Conservation (phyloP, 2,329 filamentous ascomycete species). For the Biscogniauxia marginata region DNA sequence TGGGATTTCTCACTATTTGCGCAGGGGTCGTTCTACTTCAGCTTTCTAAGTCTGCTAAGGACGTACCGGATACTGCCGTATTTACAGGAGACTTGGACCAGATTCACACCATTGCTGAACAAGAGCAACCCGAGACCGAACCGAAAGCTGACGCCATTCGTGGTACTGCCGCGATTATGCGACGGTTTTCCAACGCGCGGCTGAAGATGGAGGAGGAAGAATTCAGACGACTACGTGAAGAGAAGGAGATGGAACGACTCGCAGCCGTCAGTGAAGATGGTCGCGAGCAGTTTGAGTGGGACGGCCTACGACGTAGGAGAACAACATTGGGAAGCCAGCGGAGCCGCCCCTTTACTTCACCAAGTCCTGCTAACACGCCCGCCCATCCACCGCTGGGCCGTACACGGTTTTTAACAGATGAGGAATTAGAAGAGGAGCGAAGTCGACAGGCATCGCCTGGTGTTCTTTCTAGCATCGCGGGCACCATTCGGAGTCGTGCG, state of each 20-base stretch:
- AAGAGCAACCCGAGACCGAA: constrained; percentile 93
- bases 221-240: constrained; percentile 73
- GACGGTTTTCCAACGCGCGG: constrained; percentile 73
- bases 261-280: constrained; percentile 77
- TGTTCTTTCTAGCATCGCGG: constrained; percentile 55
- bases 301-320: constrained; percentile 76
- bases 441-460: constrained; percentile 45
- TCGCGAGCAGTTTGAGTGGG: constrained; percentile 73
- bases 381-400: constrained; percentile 80
- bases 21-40: constrained; percentile 88
- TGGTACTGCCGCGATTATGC: constrained; percentile 82
- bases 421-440: constrained; percentile 57
- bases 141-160: constrained; percentile 96
- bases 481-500: constrained; percentile 51
- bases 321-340: constrained; percentile 49
- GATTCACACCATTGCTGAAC: constrained; percentile 90
- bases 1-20: constrained; percentile 93
- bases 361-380: constrained; percentile 34
- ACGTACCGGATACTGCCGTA: constrained; percentile 89
- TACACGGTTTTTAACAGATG: constrained; percentile 74
- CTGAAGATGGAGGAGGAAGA: constrained; percentile 80
- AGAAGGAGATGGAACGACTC: constrained; percentile 69
- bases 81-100: constrained; percentile 93
- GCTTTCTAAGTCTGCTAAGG: constrained; percentile 96
- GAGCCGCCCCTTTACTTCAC: constrained; percentile 36